These are phyloP conservation scores for Rhizoclosmatium sp. DNA, from an alignment of 192 early-diverging fungal genomes.

Conservation along the genomic window DNA sequence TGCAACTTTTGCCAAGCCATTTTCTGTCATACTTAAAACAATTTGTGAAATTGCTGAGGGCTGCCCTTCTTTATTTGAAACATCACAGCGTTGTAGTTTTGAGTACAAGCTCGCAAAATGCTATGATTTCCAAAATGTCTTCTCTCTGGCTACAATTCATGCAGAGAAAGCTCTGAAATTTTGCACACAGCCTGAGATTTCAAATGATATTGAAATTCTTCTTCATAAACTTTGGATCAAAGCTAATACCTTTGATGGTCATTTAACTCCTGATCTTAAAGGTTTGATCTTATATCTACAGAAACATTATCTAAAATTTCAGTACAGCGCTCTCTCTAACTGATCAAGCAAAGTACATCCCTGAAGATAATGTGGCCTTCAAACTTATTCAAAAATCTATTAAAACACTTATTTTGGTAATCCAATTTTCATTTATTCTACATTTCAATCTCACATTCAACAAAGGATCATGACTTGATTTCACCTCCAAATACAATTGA, in stretches of 20 bases:
- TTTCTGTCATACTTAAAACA: conserved; percentile 10
- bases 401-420: conserved; percentile 37
- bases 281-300: not conserved
- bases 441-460: not conserved
- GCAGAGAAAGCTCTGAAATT: conserved; percentile 36
- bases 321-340: conserved; percentile 29
- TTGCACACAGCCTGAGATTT: not conserved
- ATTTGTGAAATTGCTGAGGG: conserved; percentile 22
- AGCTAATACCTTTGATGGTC: conserved; percentile 41
- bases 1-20: not conserved
- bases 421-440: not conserved
- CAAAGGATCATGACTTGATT: conserved; percentile 38
- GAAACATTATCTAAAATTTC: not conserved
- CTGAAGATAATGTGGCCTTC: conserved; percentile 27
- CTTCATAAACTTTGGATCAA: conserved; percentile 42
- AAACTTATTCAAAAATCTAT: conserved; percentile 29
- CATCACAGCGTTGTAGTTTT: conserved; percentile 9
- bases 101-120: conserved; percentile 35
- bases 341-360: conserved; percentile 42
- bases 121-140: conserved; percentile 41
- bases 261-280: conserved; percentile 38
- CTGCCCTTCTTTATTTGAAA: conserved; percentile 10
- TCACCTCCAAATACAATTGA: conserved; percentile 11
- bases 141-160: conserved; percentile 34
- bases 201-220: conserved; percentile 39